Evolutionary conservation across 768 basidiomycete genomes (phyloP), one percentile per base, ranked within the genome.

Genomic region (Mycena epipterygia): DNA sequence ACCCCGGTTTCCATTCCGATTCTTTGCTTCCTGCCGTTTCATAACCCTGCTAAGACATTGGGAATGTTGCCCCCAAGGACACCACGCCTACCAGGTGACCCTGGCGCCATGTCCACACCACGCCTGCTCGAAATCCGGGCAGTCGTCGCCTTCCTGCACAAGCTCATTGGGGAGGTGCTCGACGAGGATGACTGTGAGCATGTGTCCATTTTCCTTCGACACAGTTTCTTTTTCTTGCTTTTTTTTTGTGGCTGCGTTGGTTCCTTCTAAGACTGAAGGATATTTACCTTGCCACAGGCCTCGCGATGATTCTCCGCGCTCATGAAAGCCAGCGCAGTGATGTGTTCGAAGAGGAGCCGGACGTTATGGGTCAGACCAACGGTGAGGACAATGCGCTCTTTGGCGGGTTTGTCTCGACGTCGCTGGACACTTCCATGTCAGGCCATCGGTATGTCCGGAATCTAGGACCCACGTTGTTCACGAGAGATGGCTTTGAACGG

Each of bases 261-360:
- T 12, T 41, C 13, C 3, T 29, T 30, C 6, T 30, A 60, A 58
- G 51, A 7, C 27, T 71, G 16, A 48, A 61, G 23, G 70, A 71
- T n/a, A 67, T 71, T 13, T 71, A 59, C 41, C 39, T 71, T 8
- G 58, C 70, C 0, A 71, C 70, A 1, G 70, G 70, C 17, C 70
- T 64, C 5, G 56, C 58, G 27, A 64, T 67, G 1, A 63, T 71
- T 19, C 63, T 71, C 29, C 3, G 29, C 2, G 70, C 70, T 16
- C 23, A 66, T 42, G 2, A 16, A 5, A 13, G 6, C 19, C 46
- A 59, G 41, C 32, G 35, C 42, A 30, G 17, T 19, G 29, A 56
- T 13, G 25, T 37, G 5, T 71, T 66, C 25, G 70, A 71, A 19
- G 70, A 66, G 5, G 70, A 51, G 33, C 30, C 67, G 35, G 64